phyloP scores from a whole-genome alignment of 495 filamentous ascomycete species.

The Penicillium bovifimosum region DNA sequence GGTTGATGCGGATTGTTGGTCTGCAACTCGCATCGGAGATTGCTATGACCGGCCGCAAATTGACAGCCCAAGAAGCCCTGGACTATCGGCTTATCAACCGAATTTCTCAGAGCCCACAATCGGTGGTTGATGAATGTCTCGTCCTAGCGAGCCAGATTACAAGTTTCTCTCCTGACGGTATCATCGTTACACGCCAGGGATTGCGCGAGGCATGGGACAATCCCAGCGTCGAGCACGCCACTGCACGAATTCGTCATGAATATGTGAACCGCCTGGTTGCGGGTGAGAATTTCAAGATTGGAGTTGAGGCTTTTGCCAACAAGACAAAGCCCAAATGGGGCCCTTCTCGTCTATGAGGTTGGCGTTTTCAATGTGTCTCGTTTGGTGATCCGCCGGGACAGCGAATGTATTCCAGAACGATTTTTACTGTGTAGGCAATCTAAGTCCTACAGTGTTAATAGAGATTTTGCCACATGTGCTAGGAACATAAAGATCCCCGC shows the following conservation, averaged over 20 bases:
- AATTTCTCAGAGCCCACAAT: conserved; percentile 47
- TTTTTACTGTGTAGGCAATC: too few species aligned
- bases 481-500: too few species aligned
- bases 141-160: conserved; percentile 21
- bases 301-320: conserved; percentile 68
- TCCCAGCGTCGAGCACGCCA: conserved; percentile 55
- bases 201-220: conserved; percentile 62
- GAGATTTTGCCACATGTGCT: too few species aligned
- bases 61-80: conserved; percentile 51
- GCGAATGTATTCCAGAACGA: too few species aligned
- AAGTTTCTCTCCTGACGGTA: conserved; percentile 59
- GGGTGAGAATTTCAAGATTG: conserved; percentile 72
- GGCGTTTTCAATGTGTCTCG: background rate
- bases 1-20: conserved; percentile 56
- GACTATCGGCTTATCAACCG: conserved; percentile 60
- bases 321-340: conserved; percentile 65
- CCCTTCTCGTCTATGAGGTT: conserved; percentile 3
- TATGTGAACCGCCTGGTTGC: conserved; percentile 50
- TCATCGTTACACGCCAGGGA: conserved; percentile 60
- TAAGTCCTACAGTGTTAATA: too few species aligned
- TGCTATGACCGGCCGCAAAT: conserved; percentile 53
- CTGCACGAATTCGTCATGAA: conserved; percentile 46
- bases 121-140: conserved; percentile 31
- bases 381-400: background rate
- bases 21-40: conserved; percentile 61